Base-by-base conservation (phyloP, 73 alveolate species). In the Diophrys sp. region DNA sequence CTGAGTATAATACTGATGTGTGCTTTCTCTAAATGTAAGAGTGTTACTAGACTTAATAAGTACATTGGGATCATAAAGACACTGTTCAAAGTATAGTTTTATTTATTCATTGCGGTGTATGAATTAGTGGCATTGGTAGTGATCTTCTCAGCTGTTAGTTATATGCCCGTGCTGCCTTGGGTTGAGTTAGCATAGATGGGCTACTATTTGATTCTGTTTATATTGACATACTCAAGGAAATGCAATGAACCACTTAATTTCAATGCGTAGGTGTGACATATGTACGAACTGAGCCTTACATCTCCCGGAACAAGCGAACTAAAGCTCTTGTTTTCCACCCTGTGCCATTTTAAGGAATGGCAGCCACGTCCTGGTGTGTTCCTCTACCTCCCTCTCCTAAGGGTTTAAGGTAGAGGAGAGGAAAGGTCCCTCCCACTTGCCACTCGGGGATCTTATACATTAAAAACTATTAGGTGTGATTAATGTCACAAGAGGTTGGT, bases 401-500 rank as follows among this genome's bases (percentile, higher is more conserved):
- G n/a, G n/a, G n/a, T n/a, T n/a, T n/a, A n/a, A n/a, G n/a, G n/a
- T n/a, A n/a, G n/a, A n/a, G n/a, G n/a, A n/a, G n/a, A n/a, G n/a
- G n/a, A n/a, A n/a, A n/a, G n/a, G n/a, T n/a, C n/a, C n/a, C n/a
- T n/a, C n/a, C n/a, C n/a, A n/a, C n/a, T n/a, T n/a, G n/a, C n/a
- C n/a, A n/a, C n/a, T n/a, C n/a, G n/a, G n/a, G n/a, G n/a, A n/a
- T n/a, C n/a, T n/a, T n/a, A n/a, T n/a, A n/a, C n/a, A n/a, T n/a
- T n/a, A n/a, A n/a, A n/a, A n/a, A n/a, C n/a, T n/a, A n/a, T n/a
- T n/a, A n/a, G n/a, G n/a, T n/a, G n/a, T n/a, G n/a, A n/a, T n/a
- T n/a, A n/a, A n/a, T n/a, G n/a, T n/a, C 87, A 95, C 93, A n/a
- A 96, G 87, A 5, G 99, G 99, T 76, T 91, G 90, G 77, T 96